Conservation (phyloP, 768 basidiomycete genomes). For the Boletus barrowsii region DNA sequence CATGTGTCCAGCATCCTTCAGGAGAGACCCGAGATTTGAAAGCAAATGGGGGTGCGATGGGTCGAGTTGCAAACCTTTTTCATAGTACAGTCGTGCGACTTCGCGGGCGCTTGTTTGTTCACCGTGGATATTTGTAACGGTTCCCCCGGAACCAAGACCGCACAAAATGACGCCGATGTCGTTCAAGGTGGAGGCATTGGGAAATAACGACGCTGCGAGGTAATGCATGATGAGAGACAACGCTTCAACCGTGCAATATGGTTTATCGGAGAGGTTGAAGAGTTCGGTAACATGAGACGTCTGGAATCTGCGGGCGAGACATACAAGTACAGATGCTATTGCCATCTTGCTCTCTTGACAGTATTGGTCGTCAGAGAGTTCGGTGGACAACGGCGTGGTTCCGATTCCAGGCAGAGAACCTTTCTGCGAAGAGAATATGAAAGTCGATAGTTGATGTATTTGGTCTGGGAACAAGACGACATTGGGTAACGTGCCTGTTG, state of each 20-base stretch:
- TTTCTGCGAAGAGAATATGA: constrained; percentile 36
- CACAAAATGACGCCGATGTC: constrained; percentile 50
- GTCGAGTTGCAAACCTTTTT: constrained; percentile 42
- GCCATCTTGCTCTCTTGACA: constrained; percentile 28
- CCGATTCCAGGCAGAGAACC: constrained; percentile 36
- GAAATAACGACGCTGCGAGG: constrained; percentile 42
- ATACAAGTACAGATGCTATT: constrained; percentile 41
- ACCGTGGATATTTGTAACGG: constrained; percentile 17
- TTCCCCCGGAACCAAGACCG: constrained; percentile 25
- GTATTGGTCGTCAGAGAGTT: constrained; percentile 28
- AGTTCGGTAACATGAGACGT: constrained; percentile 22
- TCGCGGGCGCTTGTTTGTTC: constrained; percentile 28
- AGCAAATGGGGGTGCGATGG: constrained; percentile 47
- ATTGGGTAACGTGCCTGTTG: constrained; percentile 39
- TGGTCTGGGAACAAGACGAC: constrained; percentile 42
- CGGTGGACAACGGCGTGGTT: constrained; percentile 16
- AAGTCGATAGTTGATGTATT: constrained; percentile 31
- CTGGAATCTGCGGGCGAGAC: constrained; percentile 46
- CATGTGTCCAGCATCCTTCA: constrained; percentile 46
- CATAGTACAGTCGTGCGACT: constrained; percentile 44
- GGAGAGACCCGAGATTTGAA: constrained; percentile 48
- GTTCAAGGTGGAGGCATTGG: constrained; percentile 46
- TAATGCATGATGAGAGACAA: constrained; percentile 47
- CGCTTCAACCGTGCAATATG: constrained; percentile 34
- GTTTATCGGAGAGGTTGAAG: constrained; percentile 24